phyloP scores from a whole-genome alignment of 1,284 basidiomycete species.

The Puccinia polysora region DNA sequence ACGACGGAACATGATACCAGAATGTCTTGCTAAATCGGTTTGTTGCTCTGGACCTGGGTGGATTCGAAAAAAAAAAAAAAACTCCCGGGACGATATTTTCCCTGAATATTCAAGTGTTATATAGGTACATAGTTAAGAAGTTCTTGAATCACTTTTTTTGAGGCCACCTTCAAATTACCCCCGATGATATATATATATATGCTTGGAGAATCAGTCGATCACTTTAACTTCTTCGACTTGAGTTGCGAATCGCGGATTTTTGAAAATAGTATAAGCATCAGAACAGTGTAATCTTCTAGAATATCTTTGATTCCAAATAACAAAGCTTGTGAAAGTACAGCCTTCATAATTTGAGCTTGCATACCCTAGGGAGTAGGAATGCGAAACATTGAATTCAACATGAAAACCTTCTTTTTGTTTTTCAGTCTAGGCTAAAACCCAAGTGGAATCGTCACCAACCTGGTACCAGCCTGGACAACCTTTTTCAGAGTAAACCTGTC shows the following conservation, averaged over 20 bases:
- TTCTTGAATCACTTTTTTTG: too few species aligned
- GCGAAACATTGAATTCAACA: not conserved
- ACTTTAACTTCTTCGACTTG: not conserved
- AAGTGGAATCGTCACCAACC: slow-evolving; percentile 44
- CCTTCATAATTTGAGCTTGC: slow-evolving; percentile 83
- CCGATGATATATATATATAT: too few species aligned
- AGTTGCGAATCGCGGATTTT: slow-evolving; percentile 12
- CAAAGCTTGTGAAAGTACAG: slow-evolving; percentile 70
- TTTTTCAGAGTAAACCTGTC: slow-evolving; percentile 64
- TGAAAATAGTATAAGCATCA: slow-evolving; percentile 32
- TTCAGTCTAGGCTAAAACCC: not conserved
- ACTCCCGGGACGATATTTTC: too few species aligned
- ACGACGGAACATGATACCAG: too few species aligned
- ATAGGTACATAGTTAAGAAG: too few species aligned
- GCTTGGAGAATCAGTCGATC: too few species aligned
- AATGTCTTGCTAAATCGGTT: too few species aligned
- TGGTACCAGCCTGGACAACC: slow-evolving; percentile 85
- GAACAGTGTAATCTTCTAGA: slow-evolving; percentile 42
- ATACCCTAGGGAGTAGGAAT: slow-evolving; percentile 61
- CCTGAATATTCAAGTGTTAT: too few species aligned
- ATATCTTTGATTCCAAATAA: slow-evolving; percentile 42
- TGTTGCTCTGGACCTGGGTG: too few species aligned
- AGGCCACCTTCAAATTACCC: too few species aligned
- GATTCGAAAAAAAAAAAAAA: too few species aligned
- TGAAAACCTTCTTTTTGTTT: not conserved